Conservation (phyloP, 768 basidiomycete species). For the Auriscalpium microsporum region DNA sequence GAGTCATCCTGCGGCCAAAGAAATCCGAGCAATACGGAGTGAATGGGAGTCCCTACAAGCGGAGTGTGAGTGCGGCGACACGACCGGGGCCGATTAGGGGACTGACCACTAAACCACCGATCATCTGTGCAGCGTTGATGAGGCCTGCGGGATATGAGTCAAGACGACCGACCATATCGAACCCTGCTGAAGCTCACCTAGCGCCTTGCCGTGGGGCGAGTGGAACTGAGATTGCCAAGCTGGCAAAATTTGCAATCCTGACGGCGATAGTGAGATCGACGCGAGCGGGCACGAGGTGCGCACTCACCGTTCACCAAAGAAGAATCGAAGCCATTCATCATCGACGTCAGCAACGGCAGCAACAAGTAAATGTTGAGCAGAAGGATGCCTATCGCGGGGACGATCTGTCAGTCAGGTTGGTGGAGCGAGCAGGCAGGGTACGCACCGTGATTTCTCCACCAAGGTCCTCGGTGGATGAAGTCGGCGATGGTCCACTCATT, state of each 20-base stretch:
- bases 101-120: conserved; percentile 44
- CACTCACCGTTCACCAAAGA: conserved; percentile 50
- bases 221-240: conserved; percentile 53
- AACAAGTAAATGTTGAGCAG: conserved; percentile 49
- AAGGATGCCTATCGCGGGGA: conserved; percentile 38
- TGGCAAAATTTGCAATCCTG: conserved; percentile 61
- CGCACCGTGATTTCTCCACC: conserved; percentile 56
- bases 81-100: background rate
- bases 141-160: conserved; percentile 32
- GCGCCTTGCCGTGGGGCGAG: conserved; percentile 39
- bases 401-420: background rate
- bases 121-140: conserved; percentile 57
- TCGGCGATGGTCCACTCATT: conserved; percentile 50
- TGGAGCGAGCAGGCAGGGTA: background rate
- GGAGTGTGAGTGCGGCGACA: background rate
- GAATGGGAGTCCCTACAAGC: conserved; percentile 46
- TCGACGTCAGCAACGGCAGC: conserved; percentile 56
- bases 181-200: conserved; percentile 30
- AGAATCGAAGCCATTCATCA: conserved; percentile 60
- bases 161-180: background rate
- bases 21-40: conserved; percentile 53
- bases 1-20: conserved; percentile 49
- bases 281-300: background rate
- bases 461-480: conserved; percentile 49
- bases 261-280: background rate